Evolutionary conservation across 495 filamentous ascomycete species (phyloP).

Genomic region (Penicillium paradoxum): DNA sequence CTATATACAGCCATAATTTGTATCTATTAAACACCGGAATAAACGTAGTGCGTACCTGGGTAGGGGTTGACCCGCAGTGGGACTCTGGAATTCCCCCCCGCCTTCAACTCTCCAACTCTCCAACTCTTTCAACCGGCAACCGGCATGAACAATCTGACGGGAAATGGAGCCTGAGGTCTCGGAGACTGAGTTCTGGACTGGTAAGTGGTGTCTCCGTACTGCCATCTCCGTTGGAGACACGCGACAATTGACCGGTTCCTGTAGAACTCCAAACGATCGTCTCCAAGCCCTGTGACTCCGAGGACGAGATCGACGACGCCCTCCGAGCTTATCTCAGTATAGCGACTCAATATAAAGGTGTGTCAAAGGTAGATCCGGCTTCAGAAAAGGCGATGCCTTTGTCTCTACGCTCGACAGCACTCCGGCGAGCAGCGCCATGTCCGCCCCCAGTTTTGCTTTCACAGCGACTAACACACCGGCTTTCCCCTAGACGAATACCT

Average conservation of each 20-base stretch:
- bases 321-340: conserved; percentile 79
- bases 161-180: conserved; percentile 56
- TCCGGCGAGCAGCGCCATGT: not conserved
- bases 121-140: conserved; percentile 16
- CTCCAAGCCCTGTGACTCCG: conserved; percentile 61
- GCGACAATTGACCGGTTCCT: conserved; percentile 8
- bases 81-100: conserved; percentile 19
- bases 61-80: conserved; percentile 17
- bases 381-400: not conserved
- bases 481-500: conserved; percentile 64
- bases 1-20: not conserved
- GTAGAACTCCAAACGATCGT: conserved; percentile 80
- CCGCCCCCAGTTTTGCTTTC: not conserved
- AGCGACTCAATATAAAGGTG: conserved; percentile 69
- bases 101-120: conserved; percentile 25
- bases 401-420: not conserved
- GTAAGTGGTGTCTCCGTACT: conserved; percentile 45
- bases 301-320: conserved; percentile 80
- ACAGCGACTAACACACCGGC: not conserved
- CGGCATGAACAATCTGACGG: conserved; percentile 43
- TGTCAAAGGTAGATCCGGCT: not conserved
- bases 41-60: not conserved
- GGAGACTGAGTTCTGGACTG: conserved; percentile 90
- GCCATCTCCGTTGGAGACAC: not conserved
- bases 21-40: too few species aligned